Percentiles rank a stretch among this genome's conserved stretches.
These are phyloP conservation scores for Hortiboletus rubellus DNA, from an alignment of 1,284 basidiomycete genomes.

Conservation along the genomic window DNA sequence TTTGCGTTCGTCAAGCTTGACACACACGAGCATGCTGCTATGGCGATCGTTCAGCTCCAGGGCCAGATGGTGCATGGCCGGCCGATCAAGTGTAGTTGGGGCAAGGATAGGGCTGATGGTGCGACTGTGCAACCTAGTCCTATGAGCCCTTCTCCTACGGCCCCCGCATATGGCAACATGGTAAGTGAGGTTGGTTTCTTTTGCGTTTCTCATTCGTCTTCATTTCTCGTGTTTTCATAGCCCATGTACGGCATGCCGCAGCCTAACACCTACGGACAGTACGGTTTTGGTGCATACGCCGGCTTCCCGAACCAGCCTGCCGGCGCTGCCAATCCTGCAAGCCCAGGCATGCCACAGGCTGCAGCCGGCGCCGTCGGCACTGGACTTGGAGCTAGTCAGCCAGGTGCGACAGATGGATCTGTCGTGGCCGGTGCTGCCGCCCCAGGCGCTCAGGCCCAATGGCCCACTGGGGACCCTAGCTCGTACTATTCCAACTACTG, in stretches of 20 bases:
- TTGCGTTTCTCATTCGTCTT: slow-evolving; percentile 7
- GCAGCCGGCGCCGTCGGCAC: slow-evolving; percentile 51
- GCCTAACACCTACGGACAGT: slow-evolving; percentile 75
- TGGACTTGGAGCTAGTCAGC: slow-evolving; percentile 54
- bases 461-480: slow-evolving; percentile 68
- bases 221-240: slow-evolving; percentile 37
- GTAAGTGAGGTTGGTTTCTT: slow-evolving; percentile 41
- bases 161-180: slow-evolving; percentile 72
- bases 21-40: slow-evolving; percentile 95
- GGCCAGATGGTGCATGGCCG: slow-evolving; percentile 95
- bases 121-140: slow-evolving; percentile 52
- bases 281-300: slow-evolving; percentile 71
- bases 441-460: slow-evolving; percentile 66
- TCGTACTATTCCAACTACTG: slow-evolving; percentile 82
- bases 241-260: slow-evolving; percentile 88
- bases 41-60: slow-evolving; percentile 94
- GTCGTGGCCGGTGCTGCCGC: slow-evolving; percentile 45
- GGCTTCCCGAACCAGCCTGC: slow-evolving; percentile 64
- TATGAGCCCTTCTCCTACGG: slow-evolving; percentile 65
- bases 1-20: slow-evolving; percentile 99
- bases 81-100: slow-evolving; percentile 98
- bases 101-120: slow-evolving; percentile 87
- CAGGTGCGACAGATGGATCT: slow-evolving; percentile 57
- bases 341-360: slow-evolving; percentile 68
- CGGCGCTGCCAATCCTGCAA: slow-evolving; percentile 49